Evolutionary conservation across 148 eudicot genomes (phyloP).

Genomic region (Spergularia bocconei): DNA sequence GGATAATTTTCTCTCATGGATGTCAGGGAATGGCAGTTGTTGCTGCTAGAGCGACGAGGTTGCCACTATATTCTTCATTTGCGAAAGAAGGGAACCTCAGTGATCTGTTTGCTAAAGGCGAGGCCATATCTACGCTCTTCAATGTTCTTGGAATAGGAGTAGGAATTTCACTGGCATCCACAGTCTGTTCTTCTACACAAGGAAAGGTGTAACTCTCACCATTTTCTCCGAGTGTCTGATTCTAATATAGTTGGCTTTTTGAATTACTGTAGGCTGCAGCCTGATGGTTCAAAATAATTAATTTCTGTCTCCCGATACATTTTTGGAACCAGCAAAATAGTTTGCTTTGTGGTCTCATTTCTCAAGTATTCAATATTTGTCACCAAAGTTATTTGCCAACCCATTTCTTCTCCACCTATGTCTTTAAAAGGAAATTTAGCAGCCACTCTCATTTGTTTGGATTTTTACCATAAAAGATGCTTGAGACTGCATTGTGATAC

Average conservation of each 20-base stretch:
- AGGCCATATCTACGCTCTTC: conserved; percentile 91
- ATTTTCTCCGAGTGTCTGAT: not conserved
- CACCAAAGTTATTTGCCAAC: not conserved
- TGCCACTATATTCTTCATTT: conserved; percentile 96
- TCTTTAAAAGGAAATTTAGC: conserved; percentile 1
- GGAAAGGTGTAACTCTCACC: conserved; percentile 62
- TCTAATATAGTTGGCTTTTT: no score
- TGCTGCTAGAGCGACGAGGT: conserved; percentile 97
- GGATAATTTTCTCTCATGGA: conserved; percentile 4
- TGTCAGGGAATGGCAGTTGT: conserved; percentile 96
- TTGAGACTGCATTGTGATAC: not conserved
- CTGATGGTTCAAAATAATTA: no score
- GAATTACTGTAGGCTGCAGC: no score
- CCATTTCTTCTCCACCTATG: not conserved
- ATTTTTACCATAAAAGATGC: no score
- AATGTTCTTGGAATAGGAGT: conserved; percentile 88
- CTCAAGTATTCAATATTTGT: not conserved
- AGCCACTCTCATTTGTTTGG: not conserved
- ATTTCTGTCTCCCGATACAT: no score
- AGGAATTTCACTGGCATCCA: conserved; percentile 88
- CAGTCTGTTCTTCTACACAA: conserved; percentile 86
- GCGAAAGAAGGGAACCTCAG: conserved; percentile 99
- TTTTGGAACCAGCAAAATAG: not conserved
- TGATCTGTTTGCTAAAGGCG: conserved; percentile 97
- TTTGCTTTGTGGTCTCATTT: not conserved